Evolutionary conservation across 208 protist species (phyloP).

Genomic region (Wallacemonas sp.): DNA sequence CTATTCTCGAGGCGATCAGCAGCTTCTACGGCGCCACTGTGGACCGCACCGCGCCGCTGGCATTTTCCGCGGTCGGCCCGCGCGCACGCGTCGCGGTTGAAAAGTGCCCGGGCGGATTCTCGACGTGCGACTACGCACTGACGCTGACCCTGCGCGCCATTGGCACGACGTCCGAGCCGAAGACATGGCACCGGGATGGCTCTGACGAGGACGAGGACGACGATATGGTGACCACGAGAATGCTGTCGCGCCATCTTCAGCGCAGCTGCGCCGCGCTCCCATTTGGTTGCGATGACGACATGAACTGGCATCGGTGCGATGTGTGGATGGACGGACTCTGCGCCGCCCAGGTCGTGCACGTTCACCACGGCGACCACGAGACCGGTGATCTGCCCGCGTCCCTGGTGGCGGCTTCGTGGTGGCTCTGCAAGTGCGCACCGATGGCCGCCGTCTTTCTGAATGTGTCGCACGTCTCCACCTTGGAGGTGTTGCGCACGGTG

Average conservation of each 20-base stretch:
- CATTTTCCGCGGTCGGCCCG: neutral
- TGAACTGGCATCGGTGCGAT: conserved; percentile 3
- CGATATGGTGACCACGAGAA: neutral
- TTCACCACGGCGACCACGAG: neutral
- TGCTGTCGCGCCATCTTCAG: neutral
- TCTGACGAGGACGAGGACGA: conserved; percentile 10
- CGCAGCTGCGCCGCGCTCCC: neutral
- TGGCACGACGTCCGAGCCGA: neutral
- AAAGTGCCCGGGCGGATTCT: neutral
- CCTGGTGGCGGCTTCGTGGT: conserved; percentile 11
- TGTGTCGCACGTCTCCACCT: neutral
- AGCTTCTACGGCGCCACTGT: neutral
- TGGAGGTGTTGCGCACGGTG: neutral
- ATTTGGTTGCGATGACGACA: neutral
- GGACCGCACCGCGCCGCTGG: neutral
- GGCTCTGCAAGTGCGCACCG: conserved; percentile 11
- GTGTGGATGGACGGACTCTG: neutral
- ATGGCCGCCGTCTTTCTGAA: neutral
- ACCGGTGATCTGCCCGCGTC: neutral
- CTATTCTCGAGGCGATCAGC: neutral
- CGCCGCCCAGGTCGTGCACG: neutral
- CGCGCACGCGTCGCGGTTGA: neutral
- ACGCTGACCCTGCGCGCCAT: neutral
- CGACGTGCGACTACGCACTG: neutral
- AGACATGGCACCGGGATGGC: neutral